Percentiles rank a stretch among this genome's conserved stretches.
Conservation (phyloP, 2,329 filamentous ascomycete species). For the Penicillium sclerotiorum region DNA sequence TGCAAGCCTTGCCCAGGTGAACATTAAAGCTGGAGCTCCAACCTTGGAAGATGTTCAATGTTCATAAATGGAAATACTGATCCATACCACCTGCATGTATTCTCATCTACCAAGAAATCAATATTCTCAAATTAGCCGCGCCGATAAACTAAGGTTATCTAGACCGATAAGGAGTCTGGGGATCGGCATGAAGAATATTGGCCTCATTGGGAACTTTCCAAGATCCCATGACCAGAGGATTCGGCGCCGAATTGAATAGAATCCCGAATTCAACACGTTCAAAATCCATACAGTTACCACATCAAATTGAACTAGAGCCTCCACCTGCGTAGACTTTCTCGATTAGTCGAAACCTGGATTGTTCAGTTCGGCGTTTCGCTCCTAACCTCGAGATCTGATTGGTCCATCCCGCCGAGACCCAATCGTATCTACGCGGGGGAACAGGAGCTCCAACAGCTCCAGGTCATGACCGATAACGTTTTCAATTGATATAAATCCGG, state of each 20-base stretch:
- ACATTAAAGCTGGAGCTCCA: too few relatives aligned
- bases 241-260: background rate
- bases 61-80: too few relatives aligned
- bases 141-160: too few relatives aligned
- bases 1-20: too few relatives aligned
- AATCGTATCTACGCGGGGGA: slow-evolving; percentile 27
- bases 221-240: background rate
- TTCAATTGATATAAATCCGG: slow-evolving; percentile 24
- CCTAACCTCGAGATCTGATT: slow-evolving; percentile 17
- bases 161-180: too few relatives aligned
- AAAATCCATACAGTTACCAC: slow-evolving; percentile 10
- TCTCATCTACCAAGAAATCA: too few relatives aligned
- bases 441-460: slow-evolving; percentile 21
- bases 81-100: too few relatives aligned
- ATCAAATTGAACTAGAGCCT: slow-evolving; percentile 2
- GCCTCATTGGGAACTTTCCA: background rate
- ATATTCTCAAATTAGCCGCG: too few relatives aligned
- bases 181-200: too few relatives aligned
- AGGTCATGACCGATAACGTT: slow-evolving; percentile 20
- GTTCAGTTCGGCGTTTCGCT: slow-evolving; percentile 23
- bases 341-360: slow-evolving; percentile 20
- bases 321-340: slow-evolving; percentile 25
- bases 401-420: slow-evolving; percentile 26
- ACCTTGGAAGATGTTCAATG: too few relatives aligned
- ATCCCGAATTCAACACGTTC: background rate